A percentile compares a stretch with the other conserved stretches of the same genome.
phyloP scores from a whole-genome alignment of 139 green algal species.

The Coelastrella sp. region DNA sequence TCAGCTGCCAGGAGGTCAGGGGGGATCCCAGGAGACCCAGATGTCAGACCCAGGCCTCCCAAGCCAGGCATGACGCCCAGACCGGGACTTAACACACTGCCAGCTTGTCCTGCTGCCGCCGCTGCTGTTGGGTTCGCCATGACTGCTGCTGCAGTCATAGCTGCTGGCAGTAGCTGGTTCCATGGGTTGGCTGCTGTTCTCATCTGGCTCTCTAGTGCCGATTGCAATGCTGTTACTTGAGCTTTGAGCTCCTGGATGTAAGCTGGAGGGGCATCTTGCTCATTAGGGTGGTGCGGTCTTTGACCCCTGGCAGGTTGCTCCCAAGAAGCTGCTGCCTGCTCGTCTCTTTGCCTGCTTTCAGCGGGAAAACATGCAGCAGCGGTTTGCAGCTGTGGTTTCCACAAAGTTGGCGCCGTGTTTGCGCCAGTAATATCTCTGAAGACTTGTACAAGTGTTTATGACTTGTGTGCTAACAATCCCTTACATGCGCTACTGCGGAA shows the following conservation, averaged over 20 bases:
- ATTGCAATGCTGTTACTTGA: slow-evolving; percentile 15
- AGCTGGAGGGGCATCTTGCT: slow-evolving; percentile 12
- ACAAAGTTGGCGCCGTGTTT: too few species aligned
- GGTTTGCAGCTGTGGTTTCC: too few species aligned
- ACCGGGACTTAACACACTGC: neutral
- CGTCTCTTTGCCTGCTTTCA: too few species aligned
- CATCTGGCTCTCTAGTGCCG: neutral
- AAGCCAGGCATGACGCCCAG: neutral
- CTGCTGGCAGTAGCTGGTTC: slow-evolving; percentile 34
- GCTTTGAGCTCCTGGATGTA: slow-evolving; percentile 31
- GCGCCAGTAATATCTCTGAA: too few species aligned
- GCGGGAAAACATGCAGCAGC: too few species aligned
- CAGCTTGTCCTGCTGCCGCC: slow-evolving; percentile 41
- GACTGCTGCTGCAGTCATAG: slow-evolving; percentile 24
- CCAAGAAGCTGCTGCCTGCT: neutral
- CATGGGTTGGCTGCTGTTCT: slow-evolving; percentile 30
- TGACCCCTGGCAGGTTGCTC: neutral
- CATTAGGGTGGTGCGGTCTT: slow-evolving; percentile 4
- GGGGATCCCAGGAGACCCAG: neutral
- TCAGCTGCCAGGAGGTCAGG: slow-evolving; percentile 15
- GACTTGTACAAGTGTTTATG: too few species aligned
- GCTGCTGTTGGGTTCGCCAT: slow-evolving; percentile 16
- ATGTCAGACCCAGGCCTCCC: neutral
- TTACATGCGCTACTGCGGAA: too few species aligned
- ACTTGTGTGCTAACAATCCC: too few species aligned